These are phyloP conservation scores for Sideroxylon spinosum DNA, from an alignment of 179 eudicot genomes.

Conservation along the genomic window DNA sequence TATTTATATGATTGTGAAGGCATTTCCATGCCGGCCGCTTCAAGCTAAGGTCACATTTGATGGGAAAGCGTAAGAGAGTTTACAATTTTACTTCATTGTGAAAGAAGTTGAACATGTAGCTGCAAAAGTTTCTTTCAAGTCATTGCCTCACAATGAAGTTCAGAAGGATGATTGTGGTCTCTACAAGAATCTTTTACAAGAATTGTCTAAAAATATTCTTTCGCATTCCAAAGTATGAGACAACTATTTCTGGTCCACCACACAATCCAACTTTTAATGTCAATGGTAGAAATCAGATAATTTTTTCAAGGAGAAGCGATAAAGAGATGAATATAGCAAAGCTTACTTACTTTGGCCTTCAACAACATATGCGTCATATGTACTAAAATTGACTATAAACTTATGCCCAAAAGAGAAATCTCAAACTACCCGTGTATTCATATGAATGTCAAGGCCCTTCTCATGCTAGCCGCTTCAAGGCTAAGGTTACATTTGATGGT, in stretches of 20 bases:
- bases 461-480: constrained; percentile 61
- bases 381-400: constrained; percentile 64
- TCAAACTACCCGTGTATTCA: constrained; percentile 51
- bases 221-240: constrained; percentile 50
- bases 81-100: constrained; percentile 46
- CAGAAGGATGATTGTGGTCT: constrained; percentile 60
- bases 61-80: constrained; percentile 46
- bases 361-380: constrained; percentile 45
- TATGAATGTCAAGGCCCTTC: constrained; percentile 69
- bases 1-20: constrained; percentile 63
- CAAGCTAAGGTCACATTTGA: constrained; percentile 52
- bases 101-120: constrained; percentile 90
- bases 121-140: constrained; percentile 60
- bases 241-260: constrained; percentile 47
- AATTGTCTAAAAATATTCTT: constrained; percentile 41
- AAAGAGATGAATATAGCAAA: constrained; percentile 67
- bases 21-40: constrained; percentile 70
- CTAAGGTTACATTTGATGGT: constrained; percentile 54
- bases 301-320: constrained; percentile 52
- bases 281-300: constrained; percentile 47
- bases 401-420: constrained; percentile 64
- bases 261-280: constrained; percentile 55
- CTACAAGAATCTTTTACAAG: constrained; percentile 72
- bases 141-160: constrained; percentile 34
- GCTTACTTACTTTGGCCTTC: constrained; percentile 53